Evolutionary conservation across 106 monocot genomes (phyloP), one percentile per base, ranked within the genome.

Genomic region (Dendrobium huoshanense): DNA sequence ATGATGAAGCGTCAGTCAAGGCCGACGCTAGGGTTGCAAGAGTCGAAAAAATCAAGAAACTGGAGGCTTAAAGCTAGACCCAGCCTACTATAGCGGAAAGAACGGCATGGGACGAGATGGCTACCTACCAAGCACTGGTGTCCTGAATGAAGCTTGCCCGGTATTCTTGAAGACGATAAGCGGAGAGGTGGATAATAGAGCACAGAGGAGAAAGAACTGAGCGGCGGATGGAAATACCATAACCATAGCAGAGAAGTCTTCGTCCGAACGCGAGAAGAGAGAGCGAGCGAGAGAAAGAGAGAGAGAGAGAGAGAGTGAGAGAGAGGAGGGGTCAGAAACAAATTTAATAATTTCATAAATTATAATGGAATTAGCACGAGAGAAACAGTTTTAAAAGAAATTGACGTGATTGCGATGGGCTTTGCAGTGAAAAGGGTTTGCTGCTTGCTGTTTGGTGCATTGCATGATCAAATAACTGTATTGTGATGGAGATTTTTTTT

Each of bases 1-100:
- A 15, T 13, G 51, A 13, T n/a, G n/a, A 61, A 61, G 61, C 61
- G 5, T 7, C 61, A 22, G 61, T 22, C 20, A 13, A 0, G 37
- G 70, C 37, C 70, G 33, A 70, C 33, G 70, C 37, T 70, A 70
- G 31, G 70, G 33, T 70, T 70, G 61, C n/a, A 22, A 61, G 61
- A 61, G 61, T 22, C n/a, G 19, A 61, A 8, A 61, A n/a, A 61
- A 4, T 22, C n/a, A 7, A n/a, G 20, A 61, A 61, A 61, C 61
- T 8, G n/a, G 22, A 20, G 1, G n/a, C 61, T 61, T 19, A 7
- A 61, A 22, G 61, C 22, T 1, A 61, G 61, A 22, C 22, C 7
- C 61, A 22, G 20, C 61, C 61, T 7, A n/a, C 61, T 7, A 20
- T 61, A 22, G 22, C 61, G n/a, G 61, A 61, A 20, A 22, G 19